phyloP scores from a whole-genome alignment of 139 green algal species.

The Zygnema circumcarinatum region DNA sequence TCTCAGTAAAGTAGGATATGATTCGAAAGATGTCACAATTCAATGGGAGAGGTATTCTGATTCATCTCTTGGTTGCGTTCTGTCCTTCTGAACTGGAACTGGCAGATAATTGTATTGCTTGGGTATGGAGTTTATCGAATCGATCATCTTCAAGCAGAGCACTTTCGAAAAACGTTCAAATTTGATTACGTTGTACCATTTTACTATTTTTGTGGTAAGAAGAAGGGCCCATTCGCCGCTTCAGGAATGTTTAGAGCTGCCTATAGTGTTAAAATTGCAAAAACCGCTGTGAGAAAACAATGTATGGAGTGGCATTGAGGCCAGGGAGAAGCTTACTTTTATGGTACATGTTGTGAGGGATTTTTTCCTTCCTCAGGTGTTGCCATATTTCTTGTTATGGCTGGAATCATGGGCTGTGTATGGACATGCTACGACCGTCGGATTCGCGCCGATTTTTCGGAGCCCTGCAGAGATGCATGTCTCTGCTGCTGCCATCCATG shows the following conservation, averaged over 20 bases:
- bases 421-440: constrained; percentile 1
- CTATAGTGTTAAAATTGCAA: not conserved
- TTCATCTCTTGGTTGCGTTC: too few relatives aligned
- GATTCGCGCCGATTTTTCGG: not conserved
- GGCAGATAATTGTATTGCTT: not conserved
- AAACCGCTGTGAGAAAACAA: not conserved
- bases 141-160: not conserved
- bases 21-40: too few relatives aligned
- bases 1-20: too few relatives aligned
- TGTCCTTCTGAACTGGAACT: too few relatives aligned
- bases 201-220: constrained; percentile 23
- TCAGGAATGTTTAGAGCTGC: not conserved
- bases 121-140: constrained; percentile 9
- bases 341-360: not conserved
- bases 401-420: not conserved
- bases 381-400: not conserved
- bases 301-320: not conserved
- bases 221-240: not conserved
- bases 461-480: not conserved
- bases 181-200: constrained; percentile 4
- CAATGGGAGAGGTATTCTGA: too few relatives aligned
- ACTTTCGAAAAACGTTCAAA: not conserved
- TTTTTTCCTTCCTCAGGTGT: not conserved
- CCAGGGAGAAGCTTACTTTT: not conserved
- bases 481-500: not conserved